A percentile compares a stretch with the other conserved stretches of the same genome.
phyloP scores from a whole-genome alignment of 177 flowering plant species.

The Vitis hybrid region DNA sequence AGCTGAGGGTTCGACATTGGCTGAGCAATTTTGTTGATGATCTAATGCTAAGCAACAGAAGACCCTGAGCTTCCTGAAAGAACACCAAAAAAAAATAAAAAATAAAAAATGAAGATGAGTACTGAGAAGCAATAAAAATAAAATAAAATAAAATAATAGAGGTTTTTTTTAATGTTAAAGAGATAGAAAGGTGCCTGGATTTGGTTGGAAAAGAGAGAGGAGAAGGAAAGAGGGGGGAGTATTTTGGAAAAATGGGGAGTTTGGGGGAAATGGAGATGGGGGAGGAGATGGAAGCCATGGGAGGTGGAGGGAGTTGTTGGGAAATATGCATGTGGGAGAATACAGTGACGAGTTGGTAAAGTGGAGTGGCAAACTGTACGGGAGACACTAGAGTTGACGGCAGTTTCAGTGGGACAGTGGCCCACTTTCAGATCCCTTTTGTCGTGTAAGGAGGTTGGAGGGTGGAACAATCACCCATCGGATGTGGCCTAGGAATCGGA shows the following conservation, averaged over 20 bases:
- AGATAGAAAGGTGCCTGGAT: slow-evolving; percentile 6
- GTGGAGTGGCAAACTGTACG: not conserved
- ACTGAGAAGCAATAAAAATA: not conserved
- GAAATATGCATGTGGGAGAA: not conserved
- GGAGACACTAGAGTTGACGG: too few species aligned
- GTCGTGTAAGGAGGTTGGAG: too few species aligned
- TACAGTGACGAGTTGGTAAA: not conserved
- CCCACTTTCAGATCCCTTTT: too few species aligned
- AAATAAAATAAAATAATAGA: not conserved
- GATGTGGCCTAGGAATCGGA: too few species aligned
- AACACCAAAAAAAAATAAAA: not conserved
- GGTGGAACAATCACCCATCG: too few species aligned
- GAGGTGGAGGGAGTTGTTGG: slow-evolving; percentile 2
- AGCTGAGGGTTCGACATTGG: not conserved
- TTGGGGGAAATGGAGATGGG: slow-evolving; percentile 7
- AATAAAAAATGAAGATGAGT: not conserved
- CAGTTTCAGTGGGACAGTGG: too few species aligned
- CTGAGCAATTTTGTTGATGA: slow-evolving; percentile 11
- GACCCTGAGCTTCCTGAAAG: slow-evolving; percentile 14
- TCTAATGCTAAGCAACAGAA: slow-evolving; percentile 21
- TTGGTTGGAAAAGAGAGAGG: not conserved
- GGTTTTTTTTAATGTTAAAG: not conserved
- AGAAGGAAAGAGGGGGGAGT: not conserved
- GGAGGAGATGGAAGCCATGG: slow-evolving; percentile 14
- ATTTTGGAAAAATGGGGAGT: not conserved